Conservation (phyloP, 2,329 filamentous ascomycete species). For the Aspergillus sojae region DNA sequence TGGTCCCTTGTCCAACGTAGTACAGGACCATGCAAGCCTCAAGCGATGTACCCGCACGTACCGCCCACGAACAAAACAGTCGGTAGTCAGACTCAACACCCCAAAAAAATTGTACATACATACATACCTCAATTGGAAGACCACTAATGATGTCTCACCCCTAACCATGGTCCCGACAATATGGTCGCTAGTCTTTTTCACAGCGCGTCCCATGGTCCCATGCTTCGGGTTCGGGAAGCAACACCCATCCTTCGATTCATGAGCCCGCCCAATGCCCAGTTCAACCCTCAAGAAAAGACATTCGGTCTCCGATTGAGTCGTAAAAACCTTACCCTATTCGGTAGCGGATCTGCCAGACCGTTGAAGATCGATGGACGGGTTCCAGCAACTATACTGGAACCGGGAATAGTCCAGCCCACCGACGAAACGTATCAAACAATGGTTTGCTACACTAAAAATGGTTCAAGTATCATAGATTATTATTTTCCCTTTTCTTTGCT, state of each 20-base stretch:
- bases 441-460: neutral
- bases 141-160: neutral
- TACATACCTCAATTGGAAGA: too few species aligned
- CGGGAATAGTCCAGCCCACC: neutral
- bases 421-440: constrained; percentile 2
- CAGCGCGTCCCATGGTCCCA: neutral
- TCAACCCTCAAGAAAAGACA: neutral
- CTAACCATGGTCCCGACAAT: neutral
- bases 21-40: neutral
- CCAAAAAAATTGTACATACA: too few species aligned
- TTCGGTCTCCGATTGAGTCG: constrained; percentile 4
- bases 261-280: neutral
- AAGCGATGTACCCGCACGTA: neutral
- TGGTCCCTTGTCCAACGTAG: neutral
- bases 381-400: neutral
- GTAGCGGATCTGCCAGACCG: neutral
- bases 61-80: neutral
- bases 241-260: neutral
- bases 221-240: neutral
- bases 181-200: neutral
- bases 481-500: neutral
- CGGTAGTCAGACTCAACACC: neutral
- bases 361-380: constrained; percentile 2
- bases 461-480: neutral
- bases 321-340: neutral